Evolutionary conservation across 2,329 filamentous ascomycete genomes (phyloP).

Genomic region (Colletotrichum sp.): DNA sequence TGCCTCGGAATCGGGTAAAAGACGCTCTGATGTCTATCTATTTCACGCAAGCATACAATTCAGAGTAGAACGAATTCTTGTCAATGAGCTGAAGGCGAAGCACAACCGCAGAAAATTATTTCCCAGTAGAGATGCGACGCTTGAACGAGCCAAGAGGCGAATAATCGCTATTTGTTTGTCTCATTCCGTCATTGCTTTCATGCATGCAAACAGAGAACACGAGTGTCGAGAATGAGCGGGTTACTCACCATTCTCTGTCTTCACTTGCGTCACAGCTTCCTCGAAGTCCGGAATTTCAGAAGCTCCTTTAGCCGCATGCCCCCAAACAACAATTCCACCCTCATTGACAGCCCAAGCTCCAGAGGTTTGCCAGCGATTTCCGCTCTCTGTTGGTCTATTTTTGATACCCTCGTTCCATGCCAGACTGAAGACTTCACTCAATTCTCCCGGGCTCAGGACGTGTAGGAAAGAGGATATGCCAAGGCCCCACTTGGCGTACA

Average conservation of each 20-base stretch:
- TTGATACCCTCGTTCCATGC: conserved; percentile 69
- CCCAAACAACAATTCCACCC: neutral
- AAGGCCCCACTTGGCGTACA: conserved; percentile 71
- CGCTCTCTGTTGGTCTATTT: conserved; percentile 69
- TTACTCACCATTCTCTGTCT: neutral
- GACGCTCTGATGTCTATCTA: too few relatives aligned
- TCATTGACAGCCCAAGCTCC: conserved; percentile 61
- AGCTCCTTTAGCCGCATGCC: neutral
- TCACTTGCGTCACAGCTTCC: neutral
- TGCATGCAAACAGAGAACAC: neutral
- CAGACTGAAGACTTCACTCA: conserved; percentile 63
- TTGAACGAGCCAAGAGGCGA: neutral
- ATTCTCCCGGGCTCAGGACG: conserved; percentile 61
- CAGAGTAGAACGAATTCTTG: neutral
- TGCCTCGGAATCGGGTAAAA: too few relatives aligned
- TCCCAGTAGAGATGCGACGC: neutral
- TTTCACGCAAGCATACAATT: too few relatives aligned
- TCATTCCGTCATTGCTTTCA: neutral
- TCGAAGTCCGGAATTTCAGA: conserved; percentile 7
- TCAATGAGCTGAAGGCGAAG: neutral
- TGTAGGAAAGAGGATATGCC: conserved; percentile 67
- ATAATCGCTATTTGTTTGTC: neutral
- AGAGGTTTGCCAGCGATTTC: conserved; percentile 71
- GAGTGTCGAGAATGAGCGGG: neutral
- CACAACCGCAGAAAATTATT: neutral